A percentile compares a stretch with the other conserved stretches of the same genome.
phyloP scores from a whole-genome alignment of 1,284 basidiomycete genomes.

The Athelia sp. region DNA sequence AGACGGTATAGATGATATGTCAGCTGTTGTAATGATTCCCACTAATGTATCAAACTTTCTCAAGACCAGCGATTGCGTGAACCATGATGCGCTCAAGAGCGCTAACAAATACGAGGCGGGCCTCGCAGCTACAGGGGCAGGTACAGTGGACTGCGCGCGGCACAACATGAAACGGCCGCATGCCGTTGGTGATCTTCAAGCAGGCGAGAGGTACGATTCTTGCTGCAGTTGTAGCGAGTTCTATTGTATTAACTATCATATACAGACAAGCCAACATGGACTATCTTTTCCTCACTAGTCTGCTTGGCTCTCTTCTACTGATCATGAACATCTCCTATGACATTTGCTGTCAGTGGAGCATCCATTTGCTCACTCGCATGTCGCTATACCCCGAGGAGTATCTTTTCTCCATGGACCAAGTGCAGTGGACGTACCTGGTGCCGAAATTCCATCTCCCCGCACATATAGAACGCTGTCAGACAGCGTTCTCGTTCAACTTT shows the following conservation, averaged over 20 bases:
- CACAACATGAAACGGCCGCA: slow-evolving; percentile 9
- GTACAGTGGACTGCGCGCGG: slow-evolving; percentile 7
- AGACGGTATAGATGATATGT: slow-evolving; percentile 2
- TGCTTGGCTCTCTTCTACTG: slow-evolving; percentile 7
- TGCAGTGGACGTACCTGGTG: slow-evolving; percentile 4
- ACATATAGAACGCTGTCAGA: slow-evolving; percentile 18
- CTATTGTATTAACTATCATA: slow-evolving; percentile 1
- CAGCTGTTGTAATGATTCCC: background rate
- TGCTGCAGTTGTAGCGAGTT: too few species aligned
- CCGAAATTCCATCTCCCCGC: slow-evolving; percentile 29
- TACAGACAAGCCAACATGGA: slow-evolving; percentile 30
- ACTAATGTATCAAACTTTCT: background rate
- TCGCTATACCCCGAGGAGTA: background rate
- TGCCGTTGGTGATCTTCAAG: slow-evolving; percentile 17
- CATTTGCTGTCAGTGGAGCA: slow-evolving; percentile 27
- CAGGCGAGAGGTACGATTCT: slow-evolving; percentile 12
- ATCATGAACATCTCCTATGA: slow-evolving; percentile 23
- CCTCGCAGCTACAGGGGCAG: slow-evolving; percentile 12
- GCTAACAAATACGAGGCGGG: slow-evolving; percentile 12
- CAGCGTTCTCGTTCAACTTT: slow-evolving; percentile 22
- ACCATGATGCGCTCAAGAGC: slow-evolving; percentile 10
- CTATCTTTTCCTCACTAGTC: slow-evolving; percentile 19
- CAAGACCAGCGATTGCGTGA: slow-evolving; percentile 7
- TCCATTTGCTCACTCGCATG: slow-evolving; percentile 13
- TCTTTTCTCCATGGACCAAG: slow-evolving; percentile 6